These are phyloP conservation scores for Apodospora peruviana DNA, from an alignment of 495 filamentous ascomycete genomes.

Conservation along the genomic window DNA sequence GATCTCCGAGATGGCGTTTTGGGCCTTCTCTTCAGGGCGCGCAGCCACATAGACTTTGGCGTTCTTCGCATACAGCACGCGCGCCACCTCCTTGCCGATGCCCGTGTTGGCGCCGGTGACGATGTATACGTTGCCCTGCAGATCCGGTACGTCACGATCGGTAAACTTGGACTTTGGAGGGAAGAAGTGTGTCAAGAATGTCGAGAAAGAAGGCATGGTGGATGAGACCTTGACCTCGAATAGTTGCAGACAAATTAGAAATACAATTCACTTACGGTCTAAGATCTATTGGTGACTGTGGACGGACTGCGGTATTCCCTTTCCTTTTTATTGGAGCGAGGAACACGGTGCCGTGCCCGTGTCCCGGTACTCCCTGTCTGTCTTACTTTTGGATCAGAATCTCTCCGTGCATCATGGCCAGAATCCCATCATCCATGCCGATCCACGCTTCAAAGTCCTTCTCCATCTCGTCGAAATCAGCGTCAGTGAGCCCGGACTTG, in stretches of 20 bases:
- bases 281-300: neutral
- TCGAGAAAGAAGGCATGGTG: conserved; percentile 2
- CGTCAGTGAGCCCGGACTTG: conserved; percentile 26
- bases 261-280: neutral
- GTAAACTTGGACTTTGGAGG: conserved; percentile 1
- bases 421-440: conserved; percentile 26
- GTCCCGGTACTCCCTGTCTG: neutral
- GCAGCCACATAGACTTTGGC: conserved; percentile 49
- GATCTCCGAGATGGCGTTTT: conserved; percentile 21
- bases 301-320: neutral
- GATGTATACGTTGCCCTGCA: conserved; percentile 32
- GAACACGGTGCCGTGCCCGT: neutral
- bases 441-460: conserved; percentile 38
- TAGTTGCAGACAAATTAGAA: neutral
- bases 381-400: neutral
- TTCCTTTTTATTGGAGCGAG: neutral
- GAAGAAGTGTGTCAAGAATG: conserved; percentile 1
- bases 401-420: conserved; percentile 39
- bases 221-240: neutral
- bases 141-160: conserved; percentile 10
- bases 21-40: conserved; percentile 30
- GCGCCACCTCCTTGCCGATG: conserved; percentile 41
- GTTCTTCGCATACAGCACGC: conserved; percentile 38
- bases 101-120: conserved; percentile 46
- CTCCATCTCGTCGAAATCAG: conserved; percentile 36